Base-by-base conservation (phyloP, 805 yeast genomes). In the Cyberlindnera subsufficiens region DNA sequence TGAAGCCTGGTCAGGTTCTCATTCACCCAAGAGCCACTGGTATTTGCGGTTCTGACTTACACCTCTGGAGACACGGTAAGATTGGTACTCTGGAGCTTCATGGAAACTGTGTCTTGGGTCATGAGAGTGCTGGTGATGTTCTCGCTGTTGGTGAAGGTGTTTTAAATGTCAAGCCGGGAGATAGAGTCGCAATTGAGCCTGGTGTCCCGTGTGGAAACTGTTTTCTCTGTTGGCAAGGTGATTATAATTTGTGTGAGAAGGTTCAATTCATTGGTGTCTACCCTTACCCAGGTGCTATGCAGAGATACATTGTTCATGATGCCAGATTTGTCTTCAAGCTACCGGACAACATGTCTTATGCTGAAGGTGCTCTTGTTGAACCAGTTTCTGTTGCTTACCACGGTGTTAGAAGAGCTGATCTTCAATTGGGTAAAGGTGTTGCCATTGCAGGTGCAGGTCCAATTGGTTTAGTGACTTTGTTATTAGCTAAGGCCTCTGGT, bases 11-110 rank as follows among this genome's bases (percentile, higher is more conserved):
- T 10, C 44, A 47, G 30, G 52, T 52, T 22, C 35, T 47, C 9
- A 41, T 51, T 31, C 55, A 49, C 32, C 54, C 53, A 29, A 68
- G 75, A 46, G 78, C 80, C 40, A 80, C 86, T 7, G 89, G 89
- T 22, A 82, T 82, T 51, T 83, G 89, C 61, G 89, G 89, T 15
- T 75, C 85, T 18, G 90, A 83, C 60, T 69, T 81, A 46, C 88
- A 82, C 58, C 80, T 79, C 64, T 78, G 77, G 66, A 71, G 77
- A 42, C 78, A 77, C 46, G 89, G 88, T 37, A 72, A 68, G 44
- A 80, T 81, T 46, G 86, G 80, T 25, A 74, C 74, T 40, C 58
- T 68, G 44, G 55, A 53, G 10, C 58, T 70, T 25, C 41, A 56
- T 5, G 66, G 63, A 14, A 59, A 65, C 45, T 58, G 68, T 49